Percentiles rank a stretch among this genome's conserved stretches.
Conservation (phyloP, 2,329 filamentous ascomycete genomes). For the Penicillium sp. region DNA sequence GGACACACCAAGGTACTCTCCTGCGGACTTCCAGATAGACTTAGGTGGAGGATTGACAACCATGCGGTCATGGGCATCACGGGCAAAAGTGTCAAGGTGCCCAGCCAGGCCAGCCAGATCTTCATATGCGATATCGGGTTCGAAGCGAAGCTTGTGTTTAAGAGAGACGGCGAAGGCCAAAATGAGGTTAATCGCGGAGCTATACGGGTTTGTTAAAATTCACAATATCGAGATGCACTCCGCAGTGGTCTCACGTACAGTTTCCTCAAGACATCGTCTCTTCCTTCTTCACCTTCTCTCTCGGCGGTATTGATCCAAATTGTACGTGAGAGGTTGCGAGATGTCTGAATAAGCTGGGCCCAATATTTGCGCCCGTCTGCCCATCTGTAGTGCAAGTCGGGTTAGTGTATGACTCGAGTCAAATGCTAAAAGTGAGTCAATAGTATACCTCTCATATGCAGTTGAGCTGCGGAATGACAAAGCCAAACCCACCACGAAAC, state of each 20-base stretch:
- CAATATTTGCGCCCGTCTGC: constrained; percentile 57
- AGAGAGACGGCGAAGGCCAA: constrained; percentile 67
- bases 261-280: constrained; percentile 62
- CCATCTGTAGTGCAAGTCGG: constrained; percentile 32
- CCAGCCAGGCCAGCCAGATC: constrained; percentile 62
- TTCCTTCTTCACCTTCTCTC: constrained; percentile 49
- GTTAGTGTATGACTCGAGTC: background rate
- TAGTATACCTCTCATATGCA: constrained; percentile 58
- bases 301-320: constrained; percentile 73
- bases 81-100: constrained; percentile 68
- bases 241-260: constrained; percentile 33
- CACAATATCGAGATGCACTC: background rate
- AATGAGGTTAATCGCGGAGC: constrained; percentile 64
- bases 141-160: constrained; percentile 75
- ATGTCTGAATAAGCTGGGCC: constrained; percentile 49
- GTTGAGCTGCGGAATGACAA: constrained; percentile 68
- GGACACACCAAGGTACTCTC: constrained; percentile 66
- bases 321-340: constrained; percentile 55
- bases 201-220: constrained; percentile 11
- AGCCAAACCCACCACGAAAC: constrained; percentile 73
- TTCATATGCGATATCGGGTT: constrained; percentile 68
- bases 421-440: background rate
- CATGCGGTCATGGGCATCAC: constrained; percentile 44
- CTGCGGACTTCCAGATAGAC: constrained; percentile 54
- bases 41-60: constrained; percentile 35